Percentiles rank a stretch among this genome's conserved stretches.
These are phyloP conservation scores for Edaphochlamys debaryana DNA, from an alignment of 139 green algal genomes.

Conservation along the genomic window DNA sequence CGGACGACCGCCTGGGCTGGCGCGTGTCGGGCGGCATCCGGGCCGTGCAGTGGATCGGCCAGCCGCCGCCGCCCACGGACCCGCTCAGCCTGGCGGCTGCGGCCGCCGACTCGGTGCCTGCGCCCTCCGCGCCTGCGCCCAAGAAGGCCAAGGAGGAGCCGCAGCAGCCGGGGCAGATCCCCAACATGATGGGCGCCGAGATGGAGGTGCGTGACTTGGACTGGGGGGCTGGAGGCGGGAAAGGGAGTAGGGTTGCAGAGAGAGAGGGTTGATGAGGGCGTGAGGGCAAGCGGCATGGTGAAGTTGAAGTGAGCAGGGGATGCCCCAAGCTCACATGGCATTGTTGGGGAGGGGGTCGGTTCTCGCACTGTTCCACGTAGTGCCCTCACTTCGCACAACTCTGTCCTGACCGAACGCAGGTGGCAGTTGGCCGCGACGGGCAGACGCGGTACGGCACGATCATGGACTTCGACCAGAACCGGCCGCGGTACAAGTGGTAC, in stretches of 20 bases:
- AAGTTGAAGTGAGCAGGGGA: no score
- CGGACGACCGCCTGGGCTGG: constrained; percentile 24
- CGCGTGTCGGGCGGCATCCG: constrained; percentile 15
- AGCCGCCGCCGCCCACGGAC: not conserved
- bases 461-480: constrained; percentile 24
- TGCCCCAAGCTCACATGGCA: no score
- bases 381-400: no score
- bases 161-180: not conserved
- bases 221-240: no score
- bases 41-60: constrained; percentile 1
- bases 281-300: no score
- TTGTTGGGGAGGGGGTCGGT: no score
- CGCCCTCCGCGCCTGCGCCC: not conserved
- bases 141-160: not conserved
- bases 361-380: no score
- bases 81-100: not conserved
- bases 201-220: constrained; percentile 30
- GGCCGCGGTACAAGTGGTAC: constrained; percentile 40
- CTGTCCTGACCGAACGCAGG: no score
- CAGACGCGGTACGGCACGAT: constrained; percentile 7
- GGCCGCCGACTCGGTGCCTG: not conserved
- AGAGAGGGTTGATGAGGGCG: no score
- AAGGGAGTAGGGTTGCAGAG: no score
- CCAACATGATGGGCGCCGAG: constrained; percentile 21
- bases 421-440: constrained; percentile 19